phyloP scores from a whole-genome alignment of 1,139 yeast genomes.

The Geotrichum macrosporum region DNA sequence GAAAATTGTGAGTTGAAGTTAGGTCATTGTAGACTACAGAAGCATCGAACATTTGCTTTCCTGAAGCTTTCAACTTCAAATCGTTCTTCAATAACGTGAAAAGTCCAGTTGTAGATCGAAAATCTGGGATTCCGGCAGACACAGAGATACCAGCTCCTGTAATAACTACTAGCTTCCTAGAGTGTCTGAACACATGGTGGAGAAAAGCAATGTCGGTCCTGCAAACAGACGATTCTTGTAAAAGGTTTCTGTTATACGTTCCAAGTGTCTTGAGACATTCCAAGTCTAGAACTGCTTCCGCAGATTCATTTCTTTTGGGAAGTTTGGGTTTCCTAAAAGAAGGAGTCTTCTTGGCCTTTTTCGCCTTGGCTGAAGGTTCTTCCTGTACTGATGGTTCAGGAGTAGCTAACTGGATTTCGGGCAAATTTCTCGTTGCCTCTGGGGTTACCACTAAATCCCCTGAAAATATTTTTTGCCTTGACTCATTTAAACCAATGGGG shows the following conservation, averaged over 20 bases:
- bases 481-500: too few species aligned
- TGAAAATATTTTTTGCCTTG: too few species aligned
- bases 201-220: constrained; percentile 31
- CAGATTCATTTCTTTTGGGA: constrained; percentile 26
- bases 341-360: constrained; percentile 14
- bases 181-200: constrained; percentile 38
- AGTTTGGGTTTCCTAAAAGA: constrained; percentile 28
- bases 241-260: not conserved
- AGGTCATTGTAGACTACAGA: constrained; percentile 63
- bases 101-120: constrained; percentile 72
- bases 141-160: constrained; percentile 91
- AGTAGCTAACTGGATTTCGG: not conserved
- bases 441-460: not conserved
- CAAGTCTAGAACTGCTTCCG: constrained; percentile 15
- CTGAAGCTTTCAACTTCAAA: constrained; percentile 44
- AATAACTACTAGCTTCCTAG: constrained; percentile 41
- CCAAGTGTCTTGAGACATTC: constrained; percentile 9
- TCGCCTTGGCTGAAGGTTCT: not conserved
- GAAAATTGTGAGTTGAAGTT: constrained; percentile 58
- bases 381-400: constrained; percentile 2
- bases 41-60: constrained; percentile 76
- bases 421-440: not conserved
- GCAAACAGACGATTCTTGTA: constrained; percentile 7
- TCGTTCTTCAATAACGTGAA: constrained; percentile 57
- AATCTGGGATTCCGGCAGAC: constrained; percentile 88